Percentiles rank a stretch among this genome's conserved stretches.
Evolutionary conservation across 192 early-diverging fungal genomes (phyloP).

Genomic region (Oehlia diaphana): DNA sequence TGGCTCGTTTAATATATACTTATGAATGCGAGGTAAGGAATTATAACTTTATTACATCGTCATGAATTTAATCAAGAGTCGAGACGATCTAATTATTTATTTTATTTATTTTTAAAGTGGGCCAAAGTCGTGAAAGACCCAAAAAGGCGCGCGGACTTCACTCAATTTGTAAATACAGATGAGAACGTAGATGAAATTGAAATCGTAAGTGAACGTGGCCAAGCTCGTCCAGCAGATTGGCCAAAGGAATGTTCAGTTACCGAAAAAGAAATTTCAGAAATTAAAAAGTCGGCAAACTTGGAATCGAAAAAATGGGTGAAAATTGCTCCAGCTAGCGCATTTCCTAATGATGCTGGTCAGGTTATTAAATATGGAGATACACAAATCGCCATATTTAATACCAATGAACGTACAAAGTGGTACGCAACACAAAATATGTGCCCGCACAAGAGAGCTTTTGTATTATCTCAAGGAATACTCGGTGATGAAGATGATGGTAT

Average conservation of each 20-base stretch:
- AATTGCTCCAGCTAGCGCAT: slow-evolving; percentile 41
- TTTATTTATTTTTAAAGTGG: slow-evolving; percentile 45
- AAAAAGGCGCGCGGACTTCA: slow-evolving; percentile 51
- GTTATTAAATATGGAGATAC: slow-evolving; percentile 60
- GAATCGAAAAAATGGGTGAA: slow-evolving; percentile 39
- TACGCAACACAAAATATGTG: slow-evolving; percentile 79
- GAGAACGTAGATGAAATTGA: slow-evolving; percentile 54
- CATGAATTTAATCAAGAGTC: neutral
- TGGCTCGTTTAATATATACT: slow-evolving; percentile 55
- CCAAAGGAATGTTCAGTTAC: slow-evolving; percentile 35
- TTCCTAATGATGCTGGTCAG: slow-evolving; percentile 51
- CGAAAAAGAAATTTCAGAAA: neutral
- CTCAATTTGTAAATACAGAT: slow-evolving; percentile 65
- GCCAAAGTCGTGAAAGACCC: slow-evolving; percentile 59
- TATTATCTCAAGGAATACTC: slow-evolving; percentile 60
- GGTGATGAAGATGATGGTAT: slow-evolving; percentile 39
- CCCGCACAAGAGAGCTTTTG: slow-evolving; percentile 74
- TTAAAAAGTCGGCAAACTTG: neutral
- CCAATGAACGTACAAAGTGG: slow-evolving; percentile 46
- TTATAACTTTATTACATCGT: too few species aligned
- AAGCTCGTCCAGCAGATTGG: slow-evolving; percentile 65
- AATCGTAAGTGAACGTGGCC: slow-evolving; percentile 61
- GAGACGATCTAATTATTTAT: too few species aligned
- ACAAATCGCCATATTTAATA: slow-evolving; percentile 65
- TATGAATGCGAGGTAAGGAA: slow-evolving; percentile 53